Base-by-base conservation (phyloP, 352 stramenopile species). In the Elongisporangium undulatum region DNA sequence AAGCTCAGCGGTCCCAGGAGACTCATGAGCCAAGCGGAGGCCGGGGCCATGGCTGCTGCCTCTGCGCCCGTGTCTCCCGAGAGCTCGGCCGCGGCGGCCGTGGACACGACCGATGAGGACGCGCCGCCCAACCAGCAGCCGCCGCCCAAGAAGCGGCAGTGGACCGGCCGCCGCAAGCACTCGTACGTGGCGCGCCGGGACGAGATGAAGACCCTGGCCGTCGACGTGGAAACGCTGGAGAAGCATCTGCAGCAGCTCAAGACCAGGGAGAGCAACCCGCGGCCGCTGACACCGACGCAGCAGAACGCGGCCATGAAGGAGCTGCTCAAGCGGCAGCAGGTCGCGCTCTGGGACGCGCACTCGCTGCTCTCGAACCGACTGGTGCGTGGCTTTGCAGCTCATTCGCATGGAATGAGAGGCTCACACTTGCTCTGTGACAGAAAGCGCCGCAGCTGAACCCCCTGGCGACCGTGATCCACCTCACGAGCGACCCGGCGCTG, bases 381-480 rank as follows among this genome's bases (percentile, higher is more conserved):
- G 29, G 29, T 41, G 29, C 29, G 29, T 41, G 9, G 5, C 29
- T 41, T 41, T 41, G 29, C 13, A 6, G 29, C 29, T 41, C 29
- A 41, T 41, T n/a, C n/a, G n/a, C n/a, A n/a, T n/a, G n/a, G n/a
- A n/a, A n/a, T n/a, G n/a, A n/a, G n/a, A n/a, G n/a, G n/a, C n/a
- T n/a, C n/a, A n/a, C n/a, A n/a, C n/a, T n/a, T n/a, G n/a, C n/a
- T n/a, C n/a, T n/a, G n/a, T n/a, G n/a, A n/a, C n/a, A n/a, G n/a
- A n/a, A n/a, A n/a, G n/a, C n/a, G n/a, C n/a, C n/a, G n/a, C n/a
- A n/a, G n/a, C n/a, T 38, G 26, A 38, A 64, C 55, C 69, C 69
- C 1, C 24, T 74, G 17, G 66, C 74, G 61, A 72, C 58, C 17
- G 58, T 50, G 53, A 74, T 77, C 50, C 53, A 67, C 58, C 57